Evolutionary conservation across 2,329 filamentous ascomycete genomes (phyloP).

Genomic region (Hymenoscyphus repandus): DNA sequence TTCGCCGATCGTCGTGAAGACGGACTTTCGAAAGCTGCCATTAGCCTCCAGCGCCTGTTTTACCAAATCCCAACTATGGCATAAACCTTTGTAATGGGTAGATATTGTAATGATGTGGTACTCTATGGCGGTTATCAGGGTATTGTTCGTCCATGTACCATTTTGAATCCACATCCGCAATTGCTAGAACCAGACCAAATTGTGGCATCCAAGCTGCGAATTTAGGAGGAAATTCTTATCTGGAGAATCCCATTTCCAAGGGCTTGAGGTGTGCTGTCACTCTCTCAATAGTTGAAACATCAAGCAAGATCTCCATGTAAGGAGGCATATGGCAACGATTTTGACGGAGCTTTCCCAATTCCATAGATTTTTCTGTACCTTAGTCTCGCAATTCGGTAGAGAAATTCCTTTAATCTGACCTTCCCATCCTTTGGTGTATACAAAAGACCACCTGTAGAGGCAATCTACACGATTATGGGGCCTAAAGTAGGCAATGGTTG

Average conservation of each 20-base stretch:
- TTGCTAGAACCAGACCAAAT: conserved; percentile 45
- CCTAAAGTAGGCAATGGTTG: conserved; percentile 29
- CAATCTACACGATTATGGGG: neutral
- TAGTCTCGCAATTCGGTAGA: too few relatives aligned
- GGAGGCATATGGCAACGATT: too few relatives aligned
- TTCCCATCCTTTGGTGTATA: too few relatives aligned
- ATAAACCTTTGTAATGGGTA: conserved; percentile 51
- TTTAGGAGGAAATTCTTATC: too few relatives aligned
- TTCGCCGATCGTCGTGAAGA: conserved; percentile 51
- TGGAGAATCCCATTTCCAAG: too few relatives aligned
- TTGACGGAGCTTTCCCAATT: too few relatives aligned
- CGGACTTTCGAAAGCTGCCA: conserved; percentile 43
- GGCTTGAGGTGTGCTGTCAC: too few relatives aligned
- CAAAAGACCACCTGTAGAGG: too few relatives aligned
- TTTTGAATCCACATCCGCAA: conserved; percentile 41
- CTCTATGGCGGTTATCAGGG: conserved; percentile 49
- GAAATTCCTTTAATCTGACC: too few relatives aligned
- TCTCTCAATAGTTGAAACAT: too few relatives aligned
- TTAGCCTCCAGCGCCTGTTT: conserved; percentile 57
- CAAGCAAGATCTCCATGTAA: too few relatives aligned
- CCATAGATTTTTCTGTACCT: too few relatives aligned
- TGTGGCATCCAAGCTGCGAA: conserved; percentile 54
- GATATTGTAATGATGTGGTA: conserved; percentile 55
- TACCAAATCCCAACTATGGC: conserved; percentile 60
- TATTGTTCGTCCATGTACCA: conserved; percentile 48